These are phyloP conservation scores for Dendrocalamus latiflorus DNA, from an alignment of 202 grass and related monocot genomes.

Conservation along the genomic window DNA sequence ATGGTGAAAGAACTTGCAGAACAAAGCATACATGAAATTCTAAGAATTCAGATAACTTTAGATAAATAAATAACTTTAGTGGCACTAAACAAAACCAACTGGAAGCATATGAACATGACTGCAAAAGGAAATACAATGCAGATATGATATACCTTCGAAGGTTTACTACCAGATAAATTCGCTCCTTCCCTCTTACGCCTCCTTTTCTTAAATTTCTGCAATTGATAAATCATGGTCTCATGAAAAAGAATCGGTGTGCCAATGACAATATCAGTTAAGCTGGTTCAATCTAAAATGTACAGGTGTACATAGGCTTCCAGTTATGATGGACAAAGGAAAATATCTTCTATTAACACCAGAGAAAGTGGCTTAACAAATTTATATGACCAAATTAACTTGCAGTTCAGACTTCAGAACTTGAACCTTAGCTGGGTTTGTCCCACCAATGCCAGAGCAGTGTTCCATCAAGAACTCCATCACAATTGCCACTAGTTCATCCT, in stretches of 20 bases:
- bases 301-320: background rate
- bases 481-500: conserved; percentile 38
- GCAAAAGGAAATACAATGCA: background rate
- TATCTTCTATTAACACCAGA: conserved; percentile 2
- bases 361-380: background rate
- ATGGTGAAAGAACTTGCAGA: conserved; percentile 20
- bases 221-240: background rate
- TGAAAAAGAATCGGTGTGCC: background rate
- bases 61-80: background rate
- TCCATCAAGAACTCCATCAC: conserved; percentile 36
- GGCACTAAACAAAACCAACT: conserved; percentile 7
- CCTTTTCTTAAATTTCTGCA: conserved; percentile 47
- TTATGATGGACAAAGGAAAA: background rate
- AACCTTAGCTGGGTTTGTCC: conserved; percentile 37
- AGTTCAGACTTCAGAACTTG: background rate
- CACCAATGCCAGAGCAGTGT: conserved; percentile 1
- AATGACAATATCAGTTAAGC: background rate
- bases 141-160: conserved; percentile 31
- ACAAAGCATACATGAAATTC: background rate
- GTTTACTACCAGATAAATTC: conserved; percentile 22
- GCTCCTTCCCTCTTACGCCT: conserved; percentile 24
- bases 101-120: conserved; percentile 2
- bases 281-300: background rate
- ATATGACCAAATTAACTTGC: background rate
- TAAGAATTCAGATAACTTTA: conserved; percentile 9